Percentiles rank a stretch among this genome's conserved stretches.
Evolutionary conservation across 2,329 filamentous ascomycete genomes (phyloP).

Genomic region (Alternaria solani): DNA sequence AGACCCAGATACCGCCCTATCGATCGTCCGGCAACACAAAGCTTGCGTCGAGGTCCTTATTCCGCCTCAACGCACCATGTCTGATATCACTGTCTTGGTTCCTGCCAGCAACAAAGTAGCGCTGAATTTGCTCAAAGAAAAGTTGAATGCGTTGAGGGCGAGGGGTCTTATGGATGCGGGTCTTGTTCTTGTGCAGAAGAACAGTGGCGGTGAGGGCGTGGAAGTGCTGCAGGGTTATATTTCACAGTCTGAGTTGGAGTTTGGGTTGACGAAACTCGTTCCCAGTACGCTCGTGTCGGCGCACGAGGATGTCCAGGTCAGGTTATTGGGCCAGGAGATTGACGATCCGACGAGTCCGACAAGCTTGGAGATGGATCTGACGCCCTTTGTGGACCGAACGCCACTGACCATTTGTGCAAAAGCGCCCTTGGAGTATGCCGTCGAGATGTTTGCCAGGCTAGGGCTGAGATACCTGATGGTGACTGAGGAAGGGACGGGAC

Average conservation of each 20-base stretch:
- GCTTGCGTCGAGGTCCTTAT: slow-evolving; percentile 58
- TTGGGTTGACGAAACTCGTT: slow-evolving; percentile 54
- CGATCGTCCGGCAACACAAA: slow-evolving; percentile 51
- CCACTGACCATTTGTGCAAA: slow-evolving; percentile 60
- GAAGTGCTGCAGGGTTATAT: slow-evolving; percentile 64
- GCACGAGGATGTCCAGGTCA: slow-evolving; percentile 42
- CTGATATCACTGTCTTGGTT: slow-evolving; percentile 62
- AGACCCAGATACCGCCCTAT: slow-evolving; percentile 60
- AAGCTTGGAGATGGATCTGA: slow-evolving; percentile 53
- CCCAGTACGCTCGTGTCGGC: slow-evolving; percentile 12
- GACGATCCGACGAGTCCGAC: slow-evolving; percentile 34
- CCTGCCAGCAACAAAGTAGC: slow-evolving; percentile 56
- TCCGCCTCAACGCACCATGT: slow-evolving; percentile 63
- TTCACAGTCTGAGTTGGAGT: slow-evolving; percentile 62
- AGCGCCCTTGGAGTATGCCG: slow-evolving; percentile 66
- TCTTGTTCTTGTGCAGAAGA: slow-evolving; percentile 61
- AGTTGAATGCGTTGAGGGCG: slow-evolving; percentile 57
- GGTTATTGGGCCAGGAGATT: slow-evolving; percentile 50
- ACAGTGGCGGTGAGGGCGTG: background rate
- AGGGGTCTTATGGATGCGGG: slow-evolving; percentile 66
- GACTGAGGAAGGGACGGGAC: slow-evolving; percentile 61
- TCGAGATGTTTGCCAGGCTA: slow-evolving; percentile 68
- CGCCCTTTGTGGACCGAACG: slow-evolving; percentile 62
- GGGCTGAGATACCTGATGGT: slow-evolving; percentile 65
- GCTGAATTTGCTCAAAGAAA: slow-evolving; percentile 53